phyloP scores from a whole-genome alignment of 2,329 filamentous ascomycete species.

The Botrytis galanthina region DNA sequence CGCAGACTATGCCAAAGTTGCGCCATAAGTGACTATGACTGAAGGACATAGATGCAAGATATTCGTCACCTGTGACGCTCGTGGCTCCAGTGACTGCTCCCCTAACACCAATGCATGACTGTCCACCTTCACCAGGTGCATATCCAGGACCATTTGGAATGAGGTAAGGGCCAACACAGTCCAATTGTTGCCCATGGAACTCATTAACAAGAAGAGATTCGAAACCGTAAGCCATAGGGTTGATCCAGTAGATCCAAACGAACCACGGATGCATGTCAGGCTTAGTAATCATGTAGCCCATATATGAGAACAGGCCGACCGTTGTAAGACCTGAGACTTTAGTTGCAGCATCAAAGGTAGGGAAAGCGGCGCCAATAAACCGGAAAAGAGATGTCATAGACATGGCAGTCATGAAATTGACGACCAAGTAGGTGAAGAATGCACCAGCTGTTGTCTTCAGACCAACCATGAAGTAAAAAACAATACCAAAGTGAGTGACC shows the following conservation, averaged over 20 bases:
- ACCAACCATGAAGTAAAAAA: conserved; percentile 65
- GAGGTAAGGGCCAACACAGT: background rate
- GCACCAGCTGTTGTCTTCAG: conserved; percentile 48
- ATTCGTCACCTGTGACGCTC: conserved; percentile 55
- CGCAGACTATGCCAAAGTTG: conserved; percentile 61
- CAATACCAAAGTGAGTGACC: conserved; percentile 54
- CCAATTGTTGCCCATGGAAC: conserved; percentile 53
- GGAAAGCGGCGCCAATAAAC: conserved; percentile 60
- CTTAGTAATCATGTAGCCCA: conserved; percentile 61
- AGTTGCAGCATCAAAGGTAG: conserved; percentile 57
- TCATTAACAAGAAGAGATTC: conserved; percentile 69
- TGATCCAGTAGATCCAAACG: conserved; percentile 61
- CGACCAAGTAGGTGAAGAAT: background rate
- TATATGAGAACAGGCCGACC: conserved; percentile 56
- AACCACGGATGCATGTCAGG: conserved; percentile 62
- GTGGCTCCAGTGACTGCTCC: conserved; percentile 44
- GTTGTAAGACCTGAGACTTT: conserved; percentile 52
- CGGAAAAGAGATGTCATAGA: conserved; percentile 43
- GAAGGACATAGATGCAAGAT: conserved; percentile 55
- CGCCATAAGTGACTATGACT: conserved; percentile 53
- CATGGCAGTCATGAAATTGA: conserved; percentile 42
- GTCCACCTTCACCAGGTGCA: background rate
- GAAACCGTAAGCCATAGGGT: conserved; percentile 68
- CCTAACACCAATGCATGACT: background rate
- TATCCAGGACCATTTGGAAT: background rate